A percentile compares a stretch with the other conserved stretches of the same genome.
Evolutionary conservation across 2,329 filamentous ascomycete species (phyloP).

Genomic region (Fusarium drepaniforme): DNA sequence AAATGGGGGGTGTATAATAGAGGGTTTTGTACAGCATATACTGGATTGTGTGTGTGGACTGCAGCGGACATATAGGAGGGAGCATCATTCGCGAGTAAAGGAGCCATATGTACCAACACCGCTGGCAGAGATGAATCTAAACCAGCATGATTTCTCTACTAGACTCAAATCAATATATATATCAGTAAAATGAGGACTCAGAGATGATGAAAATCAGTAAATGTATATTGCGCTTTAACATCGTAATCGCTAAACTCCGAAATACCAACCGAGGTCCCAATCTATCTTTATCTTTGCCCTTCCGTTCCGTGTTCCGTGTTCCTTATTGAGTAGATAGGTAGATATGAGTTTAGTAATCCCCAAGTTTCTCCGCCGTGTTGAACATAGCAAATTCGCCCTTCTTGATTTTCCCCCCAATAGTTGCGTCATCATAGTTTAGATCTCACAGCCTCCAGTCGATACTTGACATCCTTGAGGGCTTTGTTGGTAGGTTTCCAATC

Average conservation of each 20-base stretch:
- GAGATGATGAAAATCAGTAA: neutral
- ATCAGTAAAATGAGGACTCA: constrained; percentile 3
- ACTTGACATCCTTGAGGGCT: constrained; percentile 95
- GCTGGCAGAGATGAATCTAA: neutral
- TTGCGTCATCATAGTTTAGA: constrained; percentile 73
- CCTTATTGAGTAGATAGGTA: neutral
- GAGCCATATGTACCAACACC: constrained; percentile 34
- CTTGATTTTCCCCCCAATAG: neutral
- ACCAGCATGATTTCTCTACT: constrained; percentile 32
- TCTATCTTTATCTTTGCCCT: constrained; percentile 19
- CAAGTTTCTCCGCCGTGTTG: neutral
- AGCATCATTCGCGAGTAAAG: constrained; percentile 30
- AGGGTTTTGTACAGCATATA: constrained; percentile 36
- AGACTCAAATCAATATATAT: constrained; percentile 29
- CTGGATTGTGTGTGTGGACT: constrained; percentile 1
- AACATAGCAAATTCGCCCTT: neutral
- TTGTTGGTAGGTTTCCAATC: constrained; percentile 93
- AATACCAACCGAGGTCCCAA: constrained; percentile 6
- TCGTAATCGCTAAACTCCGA: constrained; percentile 26
- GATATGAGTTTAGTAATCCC: neutral
- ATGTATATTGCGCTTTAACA: constrained; percentile 16
- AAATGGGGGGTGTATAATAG: constrained; percentile 41
- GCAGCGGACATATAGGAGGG: constrained; percentile 13
- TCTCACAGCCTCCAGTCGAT: constrained; percentile 89
- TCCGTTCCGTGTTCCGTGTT: neutral